Base-by-base conservation (phyloP, 2,329 filamentous ascomycete genomes). In the Trichoderma cornu-damae region DNA sequence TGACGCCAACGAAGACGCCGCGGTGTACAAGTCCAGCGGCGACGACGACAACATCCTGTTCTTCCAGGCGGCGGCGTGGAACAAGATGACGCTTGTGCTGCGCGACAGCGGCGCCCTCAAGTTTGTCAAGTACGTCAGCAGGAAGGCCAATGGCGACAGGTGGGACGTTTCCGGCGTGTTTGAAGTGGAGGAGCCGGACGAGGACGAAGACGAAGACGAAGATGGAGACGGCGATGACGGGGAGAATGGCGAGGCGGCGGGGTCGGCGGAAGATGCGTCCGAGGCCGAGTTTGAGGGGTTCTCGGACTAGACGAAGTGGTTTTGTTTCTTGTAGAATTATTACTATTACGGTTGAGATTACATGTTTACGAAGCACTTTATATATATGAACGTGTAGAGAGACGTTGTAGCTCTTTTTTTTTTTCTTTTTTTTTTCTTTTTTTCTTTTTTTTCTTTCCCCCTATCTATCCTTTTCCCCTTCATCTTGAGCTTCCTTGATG, bases 101-200 rank as follows among this genome's bases (percentile, higher is more conserved):
- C 82, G 94, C 58, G 94, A 99, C 69, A 85, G 83, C 63, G 92
- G 90, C 12, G 87, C 88, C 12, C 78, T 99, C 68, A 87, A 90
- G 70, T 99, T 99, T 69, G 91, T 97, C 67, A 99, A 97, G 77
- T 99, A 97, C 71, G 88, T 99, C 20, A 95, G 88, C 72, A 79
- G 79, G 59, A 83, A 80, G 50, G 94, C 94, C 6, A 83, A 83
- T 67, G 94, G 94, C 1, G 94, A 97, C 73, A 81, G 94, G 42
- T 97, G 92, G 90, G 94, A 99, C 74, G 79, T 97, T 49, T 87
- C 84, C 46, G 94, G 85, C 0, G 84, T 85, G 32, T 90, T 89
- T 70, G 89, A 87, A 22, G 86, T 96, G 30, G 80, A 81, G 61
- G 80, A 83, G 59, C 69, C 76, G 35, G 79, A 70, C 1, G 75